A percentile compares a stretch with the other conserved stretches of the same genome.
These are phyloP conservation scores for Rhododendron simsii DNA, from an alignment of 148 eudicot species.

Conservation along the genomic window DNA sequence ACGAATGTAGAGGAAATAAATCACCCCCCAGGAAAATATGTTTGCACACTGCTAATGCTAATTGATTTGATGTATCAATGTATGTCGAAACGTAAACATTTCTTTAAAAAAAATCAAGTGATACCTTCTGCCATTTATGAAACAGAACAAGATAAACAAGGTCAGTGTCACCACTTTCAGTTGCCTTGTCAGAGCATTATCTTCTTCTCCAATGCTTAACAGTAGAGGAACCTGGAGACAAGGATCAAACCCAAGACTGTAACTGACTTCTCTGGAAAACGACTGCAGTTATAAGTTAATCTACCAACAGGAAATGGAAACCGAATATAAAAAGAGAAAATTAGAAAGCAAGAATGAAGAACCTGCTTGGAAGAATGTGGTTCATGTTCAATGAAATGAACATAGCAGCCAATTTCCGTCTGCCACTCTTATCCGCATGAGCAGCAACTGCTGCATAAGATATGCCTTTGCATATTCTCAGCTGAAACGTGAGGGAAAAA, in stretches of 20 bases:
- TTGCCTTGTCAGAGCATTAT: slow-evolving; percentile 81
- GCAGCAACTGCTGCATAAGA: slow-evolving; percentile 98
- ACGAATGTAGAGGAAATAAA: slow-evolving; percentile 3
- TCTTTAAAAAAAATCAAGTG: not conserved
- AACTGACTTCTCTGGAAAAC: not conserved
- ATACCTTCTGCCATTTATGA: slow-evolving; percentile 90
- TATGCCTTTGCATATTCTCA: slow-evolving; percentile 82
- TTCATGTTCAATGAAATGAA: slow-evolving; percentile 73
- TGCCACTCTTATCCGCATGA: slow-evolving; percentile 88
- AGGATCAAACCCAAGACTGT: not conserved
- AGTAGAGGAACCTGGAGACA: slow-evolving; percentile 76
- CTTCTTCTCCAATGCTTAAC: slow-evolving; percentile 92
- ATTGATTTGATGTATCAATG: not conserved
- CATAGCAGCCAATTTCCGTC: slow-evolving; percentile 92
- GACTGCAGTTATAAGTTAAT: not conserved
- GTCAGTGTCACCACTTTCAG: slow-evolving; percentile 98
- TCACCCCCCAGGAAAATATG: not conserved
- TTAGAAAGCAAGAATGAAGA: slow-evolving; percentile 1
- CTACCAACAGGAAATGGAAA: not conserved
- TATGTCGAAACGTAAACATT: not conserved
- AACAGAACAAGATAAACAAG: slow-evolving; percentile 89
- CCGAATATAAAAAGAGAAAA: not conserved
- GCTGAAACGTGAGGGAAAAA: slow-evolving; percentile 29
- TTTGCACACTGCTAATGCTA: not conserved
- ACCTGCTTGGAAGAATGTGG: slow-evolving; percentile 96